A percentile compares a stretch with the other conserved stretches of the same genome.
Conservation (phyloP, 768 basidiomycete genomes). For the Daedaleopsis nitida region DNA sequence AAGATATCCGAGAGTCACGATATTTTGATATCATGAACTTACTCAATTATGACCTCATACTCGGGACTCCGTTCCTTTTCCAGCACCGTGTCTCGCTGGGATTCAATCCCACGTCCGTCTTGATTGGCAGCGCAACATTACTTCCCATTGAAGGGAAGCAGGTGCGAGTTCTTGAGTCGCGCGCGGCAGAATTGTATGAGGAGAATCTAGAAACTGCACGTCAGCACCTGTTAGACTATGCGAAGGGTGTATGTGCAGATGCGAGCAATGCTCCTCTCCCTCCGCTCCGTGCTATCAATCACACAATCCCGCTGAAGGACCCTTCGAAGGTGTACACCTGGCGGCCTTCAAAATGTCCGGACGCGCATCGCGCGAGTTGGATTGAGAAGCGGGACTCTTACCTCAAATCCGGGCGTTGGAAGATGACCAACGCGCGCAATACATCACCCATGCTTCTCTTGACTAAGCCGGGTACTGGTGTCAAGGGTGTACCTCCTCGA, state of each 20-base stretch:
- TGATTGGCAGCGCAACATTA: conserved; percentile 16
- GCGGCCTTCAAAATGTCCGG: conserved; percentile 38
- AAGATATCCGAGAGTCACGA: conserved; percentile 32
- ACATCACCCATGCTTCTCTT: conserved; percentile 38
- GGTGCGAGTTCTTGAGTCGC: conserved; percentile 14
- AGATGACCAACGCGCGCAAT: conserved; percentile 28
- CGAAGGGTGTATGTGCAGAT: conserved; percentile 16
- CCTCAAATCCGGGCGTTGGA: conserved; percentile 35
- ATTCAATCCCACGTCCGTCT: conserved; percentile 23
- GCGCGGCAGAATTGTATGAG: conserved; percentile 20
- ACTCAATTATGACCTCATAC: conserved; percentile 31
- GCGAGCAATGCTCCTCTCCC: conserved; percentile 23
- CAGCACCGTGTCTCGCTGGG: conserved; percentile 25
- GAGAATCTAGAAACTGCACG: conserved; percentile 22
- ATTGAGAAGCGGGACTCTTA: conserved; percentile 33
- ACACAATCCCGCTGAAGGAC: conserved; percentile 38
- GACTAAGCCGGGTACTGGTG: conserved; percentile 26
- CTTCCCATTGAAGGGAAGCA: conserved; percentile 16
- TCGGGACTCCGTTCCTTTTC: conserved; percentile 35
- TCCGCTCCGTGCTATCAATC: conserved; percentile 35
- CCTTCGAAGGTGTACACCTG: conserved; percentile 34
- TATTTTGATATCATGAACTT: conserved; percentile 33
- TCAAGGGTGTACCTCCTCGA: conserved; percentile 5
- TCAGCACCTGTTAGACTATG: conserved; percentile 16
- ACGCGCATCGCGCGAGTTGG: conserved; percentile 31